phyloP scores from a whole-genome alignment of 2,329 filamentous ascomycete genomes.

The Aaosphaeria arxii region DNA sequence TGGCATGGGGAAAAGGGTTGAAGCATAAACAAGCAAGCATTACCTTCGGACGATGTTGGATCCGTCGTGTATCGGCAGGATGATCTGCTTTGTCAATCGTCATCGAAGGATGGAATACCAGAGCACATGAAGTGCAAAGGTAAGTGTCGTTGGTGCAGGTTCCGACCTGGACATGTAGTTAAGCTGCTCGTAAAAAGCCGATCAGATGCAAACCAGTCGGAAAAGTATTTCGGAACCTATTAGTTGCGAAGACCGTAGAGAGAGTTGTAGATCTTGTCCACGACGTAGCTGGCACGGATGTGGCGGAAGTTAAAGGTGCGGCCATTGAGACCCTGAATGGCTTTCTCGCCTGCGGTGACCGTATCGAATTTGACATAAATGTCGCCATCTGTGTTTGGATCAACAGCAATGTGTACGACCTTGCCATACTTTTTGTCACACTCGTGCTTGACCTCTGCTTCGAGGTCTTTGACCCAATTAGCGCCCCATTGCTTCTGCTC shows the following conservation, averaged over 20 bases:
- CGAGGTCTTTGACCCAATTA: conserved; percentile 84
- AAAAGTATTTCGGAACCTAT: conserved; percentile 16
- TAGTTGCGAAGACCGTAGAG: conserved; percentile 50
- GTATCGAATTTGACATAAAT: conserved; percentile 99
- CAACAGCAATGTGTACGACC: conserved; percentile 94
- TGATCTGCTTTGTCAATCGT: too few relatives aligned
- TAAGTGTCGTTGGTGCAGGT: not conserved
- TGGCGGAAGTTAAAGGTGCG: conserved; percentile 90
- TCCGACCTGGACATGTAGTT: not conserved
- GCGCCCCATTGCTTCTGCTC: conserved; percentile 22
- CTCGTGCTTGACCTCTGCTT: conserved; percentile 89
- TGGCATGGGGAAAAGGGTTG: too few relatives aligned
- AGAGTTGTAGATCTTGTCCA: conserved; percentile 98
- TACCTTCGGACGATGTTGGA: too few relatives aligned
- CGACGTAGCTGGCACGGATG: conserved; percentile 92
- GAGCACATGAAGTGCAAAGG: not conserved
- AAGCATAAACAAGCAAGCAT: too few relatives aligned
- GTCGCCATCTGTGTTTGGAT: conserved; percentile 90
- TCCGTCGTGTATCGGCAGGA: too few relatives aligned
- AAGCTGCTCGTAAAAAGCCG: not conserved
- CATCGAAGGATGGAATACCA: too few relatives aligned
- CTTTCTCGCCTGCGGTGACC: conserved; percentile 92
- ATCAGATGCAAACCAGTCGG: not conserved
- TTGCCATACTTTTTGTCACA: conserved; percentile 95
- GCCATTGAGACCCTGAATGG: conserved; percentile 95